Evolutionary conservation across 2,329 filamentous ascomycete genomes (phyloP).

Genomic region (Lasiodiplodia sp.): DNA sequence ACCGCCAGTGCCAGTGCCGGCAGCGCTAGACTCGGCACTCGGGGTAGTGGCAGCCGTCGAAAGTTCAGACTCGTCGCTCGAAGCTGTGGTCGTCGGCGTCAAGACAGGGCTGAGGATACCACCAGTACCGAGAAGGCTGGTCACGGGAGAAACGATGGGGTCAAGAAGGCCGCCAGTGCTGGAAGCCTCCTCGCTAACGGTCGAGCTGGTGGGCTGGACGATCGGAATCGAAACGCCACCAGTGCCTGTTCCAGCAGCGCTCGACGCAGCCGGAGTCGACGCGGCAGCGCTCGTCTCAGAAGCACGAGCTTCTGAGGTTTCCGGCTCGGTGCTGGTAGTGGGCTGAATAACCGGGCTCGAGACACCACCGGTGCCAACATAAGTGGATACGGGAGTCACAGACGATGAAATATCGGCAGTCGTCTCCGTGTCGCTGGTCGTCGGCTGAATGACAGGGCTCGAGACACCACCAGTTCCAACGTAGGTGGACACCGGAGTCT

Average conservation of each 20-base stretch:
- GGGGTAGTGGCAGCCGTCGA: neutral
- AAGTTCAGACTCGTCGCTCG: neutral
- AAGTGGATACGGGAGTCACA: slow-evolving; percentile 10
- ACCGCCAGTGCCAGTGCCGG: slow-evolving; percentile 27
- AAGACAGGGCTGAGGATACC: slow-evolving; percentile 13
- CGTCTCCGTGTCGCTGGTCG: slow-evolving; percentile 10
- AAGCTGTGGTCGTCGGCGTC: slow-evolving; percentile 5
- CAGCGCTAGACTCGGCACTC: slow-evolving; percentile 12
- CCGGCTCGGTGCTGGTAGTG: slow-evolving; percentile 1
- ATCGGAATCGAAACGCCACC: slow-evolving; percentile 27
- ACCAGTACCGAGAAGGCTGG: slow-evolving; percentile 15
- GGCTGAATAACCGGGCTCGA: slow-evolving; percentile 26
- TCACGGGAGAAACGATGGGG: slow-evolving; percentile 17
- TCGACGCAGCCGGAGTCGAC: slow-evolving; percentile 1
- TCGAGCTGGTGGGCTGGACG: slow-evolving; percentile 25
- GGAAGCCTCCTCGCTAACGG: slow-evolving; percentile 14
- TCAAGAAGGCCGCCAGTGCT: slow-evolving; percentile 8
- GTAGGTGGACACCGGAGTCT: slow-evolving; percentile 5
- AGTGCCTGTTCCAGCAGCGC: slow-evolving; percentile 24
- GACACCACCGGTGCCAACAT: slow-evolving; percentile 24
- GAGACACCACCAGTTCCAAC: slow-evolving; percentile 28
- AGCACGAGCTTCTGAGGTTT: neutral
- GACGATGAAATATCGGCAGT: neutral
- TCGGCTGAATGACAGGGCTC: slow-evolving; percentile 27
- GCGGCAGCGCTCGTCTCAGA: neutral